Evolutionary conservation across 2,329 filamentous ascomycete genomes (phyloP).

Genomic region (Neospermospora avenae): DNA sequence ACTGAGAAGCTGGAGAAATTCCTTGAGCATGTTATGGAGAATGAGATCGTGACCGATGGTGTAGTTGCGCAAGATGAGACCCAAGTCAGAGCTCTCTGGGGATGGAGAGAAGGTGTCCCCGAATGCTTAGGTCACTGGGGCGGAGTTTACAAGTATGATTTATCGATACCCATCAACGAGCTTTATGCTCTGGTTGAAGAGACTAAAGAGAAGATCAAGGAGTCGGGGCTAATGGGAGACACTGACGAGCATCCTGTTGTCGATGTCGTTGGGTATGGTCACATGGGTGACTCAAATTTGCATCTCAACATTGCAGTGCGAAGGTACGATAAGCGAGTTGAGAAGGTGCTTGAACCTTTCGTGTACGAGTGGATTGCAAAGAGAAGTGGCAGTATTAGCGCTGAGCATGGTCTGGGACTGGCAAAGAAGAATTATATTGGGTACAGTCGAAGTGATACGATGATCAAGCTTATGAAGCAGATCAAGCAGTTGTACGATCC

Average conservation of each 20-base stretch:
- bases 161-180: slow-evolving; percentile 86
- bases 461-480: slow-evolving; percentile 89
- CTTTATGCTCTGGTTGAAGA: slow-evolving; percentile 91
- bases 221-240: slow-evolving; percentile 74
- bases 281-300: slow-evolving; percentile 96
- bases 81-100: slow-evolving; percentile 81
- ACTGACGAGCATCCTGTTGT: slow-evolving; percentile 75
- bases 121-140: slow-evolving; percentile 88
- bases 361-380: slow-evolving; percentile 96
- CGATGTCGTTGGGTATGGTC: slow-evolving; percentile 91
- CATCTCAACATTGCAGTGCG: slow-evolving; percentile 87
- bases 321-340: slow-evolving; percentile 81
- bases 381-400: slow-evolving; percentile 88
- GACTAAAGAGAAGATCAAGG: slow-evolving; percentile 66
- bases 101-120: slow-evolving; percentile 88
- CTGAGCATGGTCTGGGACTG: slow-evolving; percentile 90
- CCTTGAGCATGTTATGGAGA: slow-evolving; percentile 86
- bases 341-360: slow-evolving; percentile 85
- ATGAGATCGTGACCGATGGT: slow-evolving; percentile 83
- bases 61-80: slow-evolving; percentile 92
- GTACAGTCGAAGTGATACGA: slow-evolving; percentile 85
- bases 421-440: slow-evolving; percentile 95
- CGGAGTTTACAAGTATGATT: slow-evolving; percentile 97
- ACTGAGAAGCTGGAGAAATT: slow-evolving; percentile 86
- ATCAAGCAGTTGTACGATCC: slow-evolving; percentile 94